These are phyloP conservation scores for Rhizoclosmatium hyalinum DNA, from an alignment of 371 early-diverging fungal genomes.

Conservation along the genomic window DNA sequence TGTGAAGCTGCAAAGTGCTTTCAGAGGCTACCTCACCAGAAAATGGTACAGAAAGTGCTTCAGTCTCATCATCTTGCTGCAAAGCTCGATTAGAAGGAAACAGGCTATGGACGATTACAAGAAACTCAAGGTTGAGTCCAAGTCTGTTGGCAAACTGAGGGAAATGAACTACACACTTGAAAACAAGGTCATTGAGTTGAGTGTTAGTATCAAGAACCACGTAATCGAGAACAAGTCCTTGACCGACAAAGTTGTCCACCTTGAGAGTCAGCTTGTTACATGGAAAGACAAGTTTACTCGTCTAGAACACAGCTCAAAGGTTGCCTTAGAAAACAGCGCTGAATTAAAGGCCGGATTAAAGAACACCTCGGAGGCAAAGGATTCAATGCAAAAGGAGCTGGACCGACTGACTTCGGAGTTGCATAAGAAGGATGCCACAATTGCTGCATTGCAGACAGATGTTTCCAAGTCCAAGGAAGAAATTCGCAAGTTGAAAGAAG, in stretches of 20 bases:
- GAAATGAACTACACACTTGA: conserved; percentile 92
- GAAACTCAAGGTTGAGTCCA: conserved; percentile 79
- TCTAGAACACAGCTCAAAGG: conserved; percentile 29
- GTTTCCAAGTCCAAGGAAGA: conserved; percentile 66
- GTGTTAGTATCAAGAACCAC: conserved; percentile 77
- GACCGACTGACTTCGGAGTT: conserved; percentile 63
- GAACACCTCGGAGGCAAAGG: conserved; percentile 45
- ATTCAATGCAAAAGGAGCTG: conserved; percentile 42
- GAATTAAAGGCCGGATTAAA: conserved; percentile 62
- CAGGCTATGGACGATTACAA: conserved; percentile 70
- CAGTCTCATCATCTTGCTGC: conserved; percentile 72
- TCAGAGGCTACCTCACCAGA: conserved; percentile 61
- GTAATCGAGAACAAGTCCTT: conserved; percentile 74
- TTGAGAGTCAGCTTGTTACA: conserved; percentile 69
- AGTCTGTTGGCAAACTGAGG: conserved; percentile 88
- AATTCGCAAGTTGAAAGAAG: conserved; percentile 44
- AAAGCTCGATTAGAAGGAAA: conserved; percentile 79
- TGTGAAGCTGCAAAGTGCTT: conserved; percentile 66
- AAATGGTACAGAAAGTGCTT: conserved; percentile 57
- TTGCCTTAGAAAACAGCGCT: conserved; percentile 46
- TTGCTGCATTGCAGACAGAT: conserved; percentile 66
- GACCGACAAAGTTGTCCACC: conserved; percentile 55
- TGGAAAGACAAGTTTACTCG: conserved; percentile 77
- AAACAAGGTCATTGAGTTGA: conserved; percentile 93
- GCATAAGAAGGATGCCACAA: conserved; percentile 70